phyloP scores from a whole-genome alignment of 2,329 filamentous ascomycete species.

The Colletotrichum filicis region DNA sequence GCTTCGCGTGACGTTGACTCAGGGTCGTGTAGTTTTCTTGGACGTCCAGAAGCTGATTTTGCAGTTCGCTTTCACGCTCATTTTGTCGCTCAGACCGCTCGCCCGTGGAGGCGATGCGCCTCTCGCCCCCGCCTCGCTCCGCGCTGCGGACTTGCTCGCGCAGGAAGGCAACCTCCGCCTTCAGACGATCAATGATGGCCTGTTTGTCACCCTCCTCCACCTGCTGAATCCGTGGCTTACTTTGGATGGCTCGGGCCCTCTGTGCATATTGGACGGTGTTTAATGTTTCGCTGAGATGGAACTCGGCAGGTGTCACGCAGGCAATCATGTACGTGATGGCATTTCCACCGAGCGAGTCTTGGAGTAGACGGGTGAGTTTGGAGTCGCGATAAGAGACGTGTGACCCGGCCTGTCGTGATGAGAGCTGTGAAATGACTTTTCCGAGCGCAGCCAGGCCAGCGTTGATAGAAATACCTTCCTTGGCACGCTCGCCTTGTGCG shows the following conservation, averaged over 20 bases:
- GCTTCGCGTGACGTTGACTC: conserved; percentile 91
- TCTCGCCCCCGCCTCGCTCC: conserved; percentile 70
- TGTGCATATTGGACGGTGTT: conserved; percentile 99
- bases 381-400: conserved; percentile 99
- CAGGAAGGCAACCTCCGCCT: conserved; percentile 92
- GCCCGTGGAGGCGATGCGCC: conserved; percentile 62
- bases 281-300: conserved; percentile 95
- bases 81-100: conserved; percentile 83
- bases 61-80: conserved; percentile 88
- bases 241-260: conserved; percentile 94
- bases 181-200: conserved; percentile 90
- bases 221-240: conserved; percentile 95
- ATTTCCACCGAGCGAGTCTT: conserved; percentile 96
- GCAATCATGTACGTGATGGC: conserved; percentile 99
- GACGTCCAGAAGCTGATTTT: conserved; percentile 90
- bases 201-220: conserved; percentile 94
- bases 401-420: conserved; percentile 84
- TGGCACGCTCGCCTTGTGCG: conserved; percentile 92
- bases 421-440: conserved; percentile 98
- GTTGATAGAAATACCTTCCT: conserved; percentile 98
- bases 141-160: conserved; percentile 91
- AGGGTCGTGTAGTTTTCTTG: conserved; percentile 96
- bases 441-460: conserved; percentile 93
- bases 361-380: conserved; percentile 92
- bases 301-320: conserved; percentile 95